These are phyloP conservation scores for Aspergillus haitiensis DNA, from an alignment of 495 filamentous ascomycete genomes.

Conservation along the genomic window DNA sequence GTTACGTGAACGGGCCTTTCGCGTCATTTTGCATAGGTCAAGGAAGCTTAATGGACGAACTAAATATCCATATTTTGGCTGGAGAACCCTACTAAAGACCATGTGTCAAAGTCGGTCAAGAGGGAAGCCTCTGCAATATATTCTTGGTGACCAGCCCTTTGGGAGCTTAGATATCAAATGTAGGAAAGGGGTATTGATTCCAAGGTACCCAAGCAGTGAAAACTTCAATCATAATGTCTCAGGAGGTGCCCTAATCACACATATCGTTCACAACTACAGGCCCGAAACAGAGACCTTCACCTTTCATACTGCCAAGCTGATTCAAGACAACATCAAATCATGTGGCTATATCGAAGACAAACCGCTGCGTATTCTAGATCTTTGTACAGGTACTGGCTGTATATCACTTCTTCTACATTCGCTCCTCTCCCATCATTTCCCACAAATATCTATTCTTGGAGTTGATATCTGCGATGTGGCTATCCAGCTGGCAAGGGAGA, in stretches of 20 bases:
- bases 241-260: constrained; percentile 2
- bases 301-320: constrained; percentile 51
- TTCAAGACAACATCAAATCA: constrained; percentile 28
- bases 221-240: not conserved
- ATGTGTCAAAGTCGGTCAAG: constrained; percentile 59
- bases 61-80: constrained; percentile 16
- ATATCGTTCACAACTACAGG: constrained; percentile 29
- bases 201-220: constrained; percentile 51
- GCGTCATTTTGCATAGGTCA: constrained; percentile 17
- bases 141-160: constrained; percentile 87
- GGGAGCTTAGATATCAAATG: constrained; percentile 80
- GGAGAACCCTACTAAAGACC: constrained; percentile 38
- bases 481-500: constrained; percentile 59
- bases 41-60: constrained; percentile 4
- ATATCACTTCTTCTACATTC: constrained; percentile 73
- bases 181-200: constrained; percentile 75
- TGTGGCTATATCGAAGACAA: not conserved
- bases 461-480: constrained; percentile 50
- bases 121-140: constrained; percentile 83
- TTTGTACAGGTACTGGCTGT: constrained; percentile 91
- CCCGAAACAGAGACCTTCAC: constrained; percentile 74
- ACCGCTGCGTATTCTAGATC: constrained; percentile 66
- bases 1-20: constrained; percentile 65
- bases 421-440: constrained; percentile 44
- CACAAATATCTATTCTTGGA: constrained; percentile 39